Evolutionary conservation across 495 filamentous ascomycete species (phyloP), one percentile per base, ranked within the genome.

Genomic region (Chaetomidium leptoderma): DNA sequence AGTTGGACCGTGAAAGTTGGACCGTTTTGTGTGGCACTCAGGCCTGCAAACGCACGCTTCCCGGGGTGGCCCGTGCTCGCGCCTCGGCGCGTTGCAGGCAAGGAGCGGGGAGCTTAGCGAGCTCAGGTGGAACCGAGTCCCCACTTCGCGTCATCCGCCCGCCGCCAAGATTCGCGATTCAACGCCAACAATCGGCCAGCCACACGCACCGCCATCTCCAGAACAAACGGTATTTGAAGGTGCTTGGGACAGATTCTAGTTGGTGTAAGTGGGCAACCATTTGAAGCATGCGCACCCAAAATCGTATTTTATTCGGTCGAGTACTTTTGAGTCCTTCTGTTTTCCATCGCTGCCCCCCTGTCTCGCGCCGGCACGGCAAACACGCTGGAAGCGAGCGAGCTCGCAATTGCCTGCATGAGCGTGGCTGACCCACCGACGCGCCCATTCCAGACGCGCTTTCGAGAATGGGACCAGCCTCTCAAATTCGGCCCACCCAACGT

Each of bases 381-480:
- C n/a, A n/a, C n/a, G n/a, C n/a, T n/a, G n/a, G n/a, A 24, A 29
- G 43, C 13, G 21, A 27, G 21, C n/a, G n/a, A 16, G 11, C 23
- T 29, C 40, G 19, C 43, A 46, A 46, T 46, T 46, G 26, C 43
- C 13, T n/a, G 53, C 53, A 36, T 19, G 19, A 9, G 26, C 36
- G 47, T 44, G 39, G 56, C 49, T 58, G 63, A 70, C 67, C 64
- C 62, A 65, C 64, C 46, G 61, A 66, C 66, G 66, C 66, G 63
- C 62, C 35, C 66, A 51, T 52, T 57, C 56, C 57, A 53, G 51
- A 66, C 69, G 66, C 67, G 67, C 54, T 56, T n/a, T 48, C 42
- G 50, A 60, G 65, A 63, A 68, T 68, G 64, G 50, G 45, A 61
- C 67, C 69, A 70, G 63, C 67, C 69, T 63, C 63, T 68, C 58